Base-by-base conservation (phyloP, 768 basidiomycete species). In the Termitomyces heimii region DNA sequence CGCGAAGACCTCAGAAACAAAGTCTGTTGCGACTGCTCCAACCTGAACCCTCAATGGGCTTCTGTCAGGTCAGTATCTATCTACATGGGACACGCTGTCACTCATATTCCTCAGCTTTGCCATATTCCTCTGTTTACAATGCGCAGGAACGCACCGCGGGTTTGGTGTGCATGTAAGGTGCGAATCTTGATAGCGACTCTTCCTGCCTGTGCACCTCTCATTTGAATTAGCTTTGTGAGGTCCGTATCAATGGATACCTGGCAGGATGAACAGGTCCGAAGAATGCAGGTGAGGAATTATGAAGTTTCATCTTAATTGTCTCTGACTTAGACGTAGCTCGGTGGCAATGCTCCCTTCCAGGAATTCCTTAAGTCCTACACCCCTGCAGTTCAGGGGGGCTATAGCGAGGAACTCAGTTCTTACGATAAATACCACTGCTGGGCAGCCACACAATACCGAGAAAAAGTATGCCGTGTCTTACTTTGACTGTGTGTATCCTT, bases 21-120 rank as follows among this genome's bases (percentile, higher is more conserved):
- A 72, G 62, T 75, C 43, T 97, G 94, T 68, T 79, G 81, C 14
- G 94, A 96, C 68, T 97, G 94, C 65, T 71, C 74, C 10, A 93
- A 89, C 59, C 94, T 90, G n/a, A 91, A 92, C 66, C 94, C 94
- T 0, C 94, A 96, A 68, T 98, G 94, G 94, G 92, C 92, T n/a
- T 86, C 85, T 26, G 71, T 92, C 61, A 83, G 88, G 89, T 89
- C 62, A 58, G 72, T 59, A 31, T 14, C 29, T 48, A 34, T 57
- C 45, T 6, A 4, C 48, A 54, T 42, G 48, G 5, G n/a, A 56
- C 7, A 49, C 26, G 35, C 60, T 60, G 60, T 43, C 60, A 62
- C 53, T 64, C 49, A 57, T 26, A 16, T 47, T 51, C 51, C 54
- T 44, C 69, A 89, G 86, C 70, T 89, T 91, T 67, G 90, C 92